phyloP scores from a whole-genome alignment of 108 stramenopile species.

The Fragilariopsis cylindrus region DNA sequence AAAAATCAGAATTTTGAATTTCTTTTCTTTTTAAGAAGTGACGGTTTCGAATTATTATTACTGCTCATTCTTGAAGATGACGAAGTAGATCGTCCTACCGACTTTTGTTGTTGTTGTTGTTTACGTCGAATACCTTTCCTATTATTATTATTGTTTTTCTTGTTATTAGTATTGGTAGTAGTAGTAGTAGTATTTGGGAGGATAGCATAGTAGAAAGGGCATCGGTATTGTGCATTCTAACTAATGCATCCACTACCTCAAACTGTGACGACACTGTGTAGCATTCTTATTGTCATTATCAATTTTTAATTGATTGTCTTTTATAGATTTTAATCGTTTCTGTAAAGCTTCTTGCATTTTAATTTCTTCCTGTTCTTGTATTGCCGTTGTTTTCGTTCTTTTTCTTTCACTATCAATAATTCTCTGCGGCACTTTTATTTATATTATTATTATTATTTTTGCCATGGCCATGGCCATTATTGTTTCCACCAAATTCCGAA shows the following conservation, averaged over 20 bases:
- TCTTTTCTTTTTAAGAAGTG: neutral
- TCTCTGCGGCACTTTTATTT: conserved; percentile 34
- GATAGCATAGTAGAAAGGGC: neutral
- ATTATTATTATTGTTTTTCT: too few relatives aligned
- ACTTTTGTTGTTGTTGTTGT: neutral
- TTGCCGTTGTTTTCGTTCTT: conserved; percentile 12
- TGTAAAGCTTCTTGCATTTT: conserved; percentile 15
- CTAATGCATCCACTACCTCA: conserved; percentile 27
- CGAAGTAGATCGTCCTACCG: neutral
- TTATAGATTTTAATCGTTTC: conserved; percentile 13
- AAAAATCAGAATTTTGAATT: neutral
- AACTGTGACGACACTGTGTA: neutral
- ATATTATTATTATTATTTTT: neutral
- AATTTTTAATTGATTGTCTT: neutral
- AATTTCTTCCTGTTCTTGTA: conserved; percentile 25
- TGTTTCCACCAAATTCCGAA: conserved; percentile 28
- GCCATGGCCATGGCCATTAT: neutral
- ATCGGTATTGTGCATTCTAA: conserved; percentile 36
- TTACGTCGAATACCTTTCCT: neutral
- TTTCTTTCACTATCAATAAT: conserved; percentile 27
- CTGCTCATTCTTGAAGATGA: neutral
- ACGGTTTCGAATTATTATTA: neutral
- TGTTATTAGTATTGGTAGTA: neutral
- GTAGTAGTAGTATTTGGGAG: neutral
- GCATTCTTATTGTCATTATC: neutral